Base-by-base conservation (phyloP, 371 early-diverging fungal genomes). In the Mycotypha africana region DNA sequence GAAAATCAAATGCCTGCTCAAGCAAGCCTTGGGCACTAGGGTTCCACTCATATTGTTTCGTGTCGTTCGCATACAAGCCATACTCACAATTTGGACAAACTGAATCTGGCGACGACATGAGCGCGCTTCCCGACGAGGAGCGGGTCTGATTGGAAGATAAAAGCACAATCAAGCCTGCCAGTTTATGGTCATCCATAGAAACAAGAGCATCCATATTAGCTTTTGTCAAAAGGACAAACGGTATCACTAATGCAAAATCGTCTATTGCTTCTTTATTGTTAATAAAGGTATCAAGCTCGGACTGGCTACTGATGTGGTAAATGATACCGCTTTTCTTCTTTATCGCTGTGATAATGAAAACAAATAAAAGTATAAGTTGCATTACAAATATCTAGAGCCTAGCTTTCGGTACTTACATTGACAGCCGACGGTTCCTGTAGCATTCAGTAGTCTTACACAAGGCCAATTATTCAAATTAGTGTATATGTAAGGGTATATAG, bases 31-130 rank as follows among this genome's bases (percentile, higher is more conserved):
- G 76, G 2, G 84, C 89, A 79, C 65, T 55, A 9, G 84, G 81
- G 42, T 89, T 89, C 90, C 90, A 89, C n/a, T 51, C 28, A 43
- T 85, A 76, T 38, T 45, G 52, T 28, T 62, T 38, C 1, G 71
- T 20, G 8, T 70, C 56, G 33, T 78, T 70, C 9, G 81, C 80
- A 59, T 87, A 87, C 4, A 87, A 62, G 11, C 85, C 86, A 67
- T 67, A 85, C 44, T 81, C 61, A 42, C 82, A 85, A 40, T 85
- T 85, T 2, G 90, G 90, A 54, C 84, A 85, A 3, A 61, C 56
- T 4, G 63, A 42, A 40, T 89, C 90, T 0, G 82, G 79, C 3
- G 89, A 89, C 17, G 37, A 28, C 6, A 12, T 12, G 30, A 28
- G 6, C 8, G 30, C 12, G n/a, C n/a, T n/a, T n/a, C n/a, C n/a